These are phyloP conservation scores for Backusella liffmaniae DNA, from an alignment of 192 early-diverging fungal genomes.

Conservation along the genomic window DNA sequence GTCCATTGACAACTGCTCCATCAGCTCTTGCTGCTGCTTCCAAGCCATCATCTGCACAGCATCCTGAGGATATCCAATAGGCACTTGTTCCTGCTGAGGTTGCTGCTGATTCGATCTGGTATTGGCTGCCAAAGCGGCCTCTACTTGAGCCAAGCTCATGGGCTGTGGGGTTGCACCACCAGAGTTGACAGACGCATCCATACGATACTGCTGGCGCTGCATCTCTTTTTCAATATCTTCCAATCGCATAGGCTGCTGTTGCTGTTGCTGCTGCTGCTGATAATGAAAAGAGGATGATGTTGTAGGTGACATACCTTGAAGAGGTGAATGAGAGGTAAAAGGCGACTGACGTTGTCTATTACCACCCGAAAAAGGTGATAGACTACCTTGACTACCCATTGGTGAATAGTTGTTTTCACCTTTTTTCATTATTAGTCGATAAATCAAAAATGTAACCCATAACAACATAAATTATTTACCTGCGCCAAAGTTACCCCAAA, in stretches of 20 bases:
- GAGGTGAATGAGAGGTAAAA: not conserved
- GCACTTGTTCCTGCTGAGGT: not conserved
- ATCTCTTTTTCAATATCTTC: not conserved
- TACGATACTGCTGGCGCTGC: not conserved
- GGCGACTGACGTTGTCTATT: not conserved
- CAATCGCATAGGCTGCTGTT: not conserved
- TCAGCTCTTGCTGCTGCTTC: not conserved
- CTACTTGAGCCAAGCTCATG: not conserved
- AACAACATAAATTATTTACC: not conserved
- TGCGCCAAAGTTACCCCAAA: not conserved
- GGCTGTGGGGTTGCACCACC: not conserved
- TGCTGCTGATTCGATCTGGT: not conserved
- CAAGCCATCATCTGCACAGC: not conserved
- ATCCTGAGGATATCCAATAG: not conserved
- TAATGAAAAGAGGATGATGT: not conserved
- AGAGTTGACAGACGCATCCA: not conserved
- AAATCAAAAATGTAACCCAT: not conserved
- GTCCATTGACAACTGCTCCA: conserved; percentile 22
- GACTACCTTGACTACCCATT: not conserved
- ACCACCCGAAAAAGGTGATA: not conserved
- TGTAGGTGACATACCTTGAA: not conserved
- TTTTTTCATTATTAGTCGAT: not conserved
- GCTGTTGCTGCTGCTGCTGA: not conserved
- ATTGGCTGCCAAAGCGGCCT: not conserved
- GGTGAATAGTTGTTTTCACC: not conserved